Evolutionary conservation across 495 filamentous ascomycete species (phyloP).

Genomic region (Aspergillus olivimuriae): DNA sequence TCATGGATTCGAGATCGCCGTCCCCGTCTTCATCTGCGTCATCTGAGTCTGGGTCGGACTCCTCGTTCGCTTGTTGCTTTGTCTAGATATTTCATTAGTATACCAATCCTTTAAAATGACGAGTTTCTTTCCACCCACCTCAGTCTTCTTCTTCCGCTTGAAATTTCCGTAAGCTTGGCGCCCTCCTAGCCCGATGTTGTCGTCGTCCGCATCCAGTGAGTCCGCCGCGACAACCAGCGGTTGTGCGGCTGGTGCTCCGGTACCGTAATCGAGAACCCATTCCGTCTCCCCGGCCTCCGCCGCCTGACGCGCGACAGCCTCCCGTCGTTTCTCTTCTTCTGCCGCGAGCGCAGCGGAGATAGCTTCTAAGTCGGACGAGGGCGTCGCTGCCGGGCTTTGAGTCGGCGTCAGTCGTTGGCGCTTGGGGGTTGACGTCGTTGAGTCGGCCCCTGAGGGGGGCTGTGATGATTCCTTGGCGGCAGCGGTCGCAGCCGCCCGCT

Average conservation of each 20-base stretch:
- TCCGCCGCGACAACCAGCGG: conserved; percentile 30
- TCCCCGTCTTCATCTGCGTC: conserved; percentile 14
- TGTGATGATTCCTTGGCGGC: conserved; percentile 38
- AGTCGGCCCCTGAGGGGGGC: conserved; percentile 27
- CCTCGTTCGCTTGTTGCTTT: conserved; percentile 3
- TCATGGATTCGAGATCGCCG: conserved; percentile 8
- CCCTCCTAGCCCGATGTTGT: conserved; percentile 26
- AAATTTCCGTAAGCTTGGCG: conserved; percentile 35
- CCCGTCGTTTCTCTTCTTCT: conserved; percentile 67
- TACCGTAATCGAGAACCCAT: conserved; percentile 64
- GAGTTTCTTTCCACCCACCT: conserved; percentile 8
- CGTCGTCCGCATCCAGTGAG: conserved; percentile 32
- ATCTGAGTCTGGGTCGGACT: conserved; percentile 10
- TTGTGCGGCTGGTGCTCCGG: conserved; percentile 12
- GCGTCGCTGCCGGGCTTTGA: conserved; percentile 19
- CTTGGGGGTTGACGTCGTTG: conserved; percentile 32
- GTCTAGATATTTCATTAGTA: neutral
- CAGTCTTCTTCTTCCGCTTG: conserved; percentile 27
- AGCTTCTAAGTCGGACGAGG: conserved; percentile 45
- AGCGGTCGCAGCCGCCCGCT: conserved; percentile 65
- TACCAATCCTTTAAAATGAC: neutral
- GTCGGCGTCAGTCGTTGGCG: conserved; percentile 35
- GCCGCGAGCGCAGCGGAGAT: conserved; percentile 65
- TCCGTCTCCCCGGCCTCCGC: conserved; percentile 75
- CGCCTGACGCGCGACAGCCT: conserved; percentile 63